A percentile compares a stretch with the other conserved stretches of the same genome.
Evolutionary conservation across 495 filamentous ascomycete species (phyloP).

Genomic region (Parachaetomium inaequale): DNA sequence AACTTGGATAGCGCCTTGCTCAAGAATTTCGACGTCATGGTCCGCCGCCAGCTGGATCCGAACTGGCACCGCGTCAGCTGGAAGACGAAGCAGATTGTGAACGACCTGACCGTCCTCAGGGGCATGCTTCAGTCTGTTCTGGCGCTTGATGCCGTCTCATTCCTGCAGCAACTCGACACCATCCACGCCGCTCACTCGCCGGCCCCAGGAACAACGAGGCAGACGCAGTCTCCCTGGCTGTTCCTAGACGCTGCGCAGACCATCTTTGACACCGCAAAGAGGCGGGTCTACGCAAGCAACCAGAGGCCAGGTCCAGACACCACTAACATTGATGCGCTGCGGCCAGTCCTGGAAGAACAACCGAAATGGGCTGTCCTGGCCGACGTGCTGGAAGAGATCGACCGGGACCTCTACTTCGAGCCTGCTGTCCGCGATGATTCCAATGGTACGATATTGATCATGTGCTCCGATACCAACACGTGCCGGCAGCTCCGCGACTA

Average conservation of each 20-base stretch:
- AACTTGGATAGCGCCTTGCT: constrained; percentile 92
- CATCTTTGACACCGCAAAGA: constrained; percentile 87
- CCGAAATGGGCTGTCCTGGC: constrained; percentile 90
- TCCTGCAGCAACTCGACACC: constrained; percentile 89
- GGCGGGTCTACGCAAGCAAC: constrained; percentile 71
- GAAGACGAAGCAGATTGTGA: constrained; percentile 89
- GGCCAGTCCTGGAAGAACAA: constrained; percentile 87
- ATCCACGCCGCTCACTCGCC: constrained; percentile 88
- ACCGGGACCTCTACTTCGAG: constrained; percentile 84
- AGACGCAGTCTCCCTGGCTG: constrained; percentile 92
- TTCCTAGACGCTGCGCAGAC: constrained; percentile 94
- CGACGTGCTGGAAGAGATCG: constrained; percentile 88
- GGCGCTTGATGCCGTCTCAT: constrained; percentile 84
- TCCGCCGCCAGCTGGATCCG: constrained; percentile 86
- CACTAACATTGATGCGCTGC: constrained; percentile 59
- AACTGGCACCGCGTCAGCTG: constrained; percentile 97
- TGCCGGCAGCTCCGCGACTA: constrained; percentile 89
- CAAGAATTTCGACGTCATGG: constrained; percentile 83
- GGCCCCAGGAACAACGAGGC: constrained; percentile 78
- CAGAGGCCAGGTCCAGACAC: constrained; percentile 40
- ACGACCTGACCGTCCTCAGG: constrained; percentile 79
- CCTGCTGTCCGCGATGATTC: constrained; percentile 73
- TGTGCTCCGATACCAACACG: constrained; percentile 87
- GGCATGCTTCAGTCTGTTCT: constrained; percentile 83
- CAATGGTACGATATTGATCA: constrained; percentile 85